Evolutionary conservation across 768 basidiomycete genomes (phyloP).

Genomic region (Phanerodontia chrysosporium): DNA sequence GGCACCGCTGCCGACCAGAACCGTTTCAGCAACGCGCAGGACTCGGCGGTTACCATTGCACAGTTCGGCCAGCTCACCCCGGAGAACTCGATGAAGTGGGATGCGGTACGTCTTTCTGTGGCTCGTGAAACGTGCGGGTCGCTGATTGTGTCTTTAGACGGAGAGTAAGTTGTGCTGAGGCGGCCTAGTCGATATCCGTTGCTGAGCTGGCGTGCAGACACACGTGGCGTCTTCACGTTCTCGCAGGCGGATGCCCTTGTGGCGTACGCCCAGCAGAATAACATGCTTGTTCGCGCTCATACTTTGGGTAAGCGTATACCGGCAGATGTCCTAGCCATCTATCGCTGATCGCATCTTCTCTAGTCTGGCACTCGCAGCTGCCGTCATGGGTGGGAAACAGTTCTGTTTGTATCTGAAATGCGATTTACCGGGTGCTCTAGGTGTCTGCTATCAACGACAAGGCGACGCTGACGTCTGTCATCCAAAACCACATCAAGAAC

Average conservation of each 20-base stretch:
- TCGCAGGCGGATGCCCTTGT: slow-evolving; percentile 27
- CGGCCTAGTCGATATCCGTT: not conserved
- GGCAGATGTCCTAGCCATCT: not conserved
- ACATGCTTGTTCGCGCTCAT: slow-evolving; percentile 28
- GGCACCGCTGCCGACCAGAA: slow-evolving; percentile 27
- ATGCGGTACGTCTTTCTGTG: slow-evolving; percentile 21
- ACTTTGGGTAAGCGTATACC: slow-evolving; percentile 19
- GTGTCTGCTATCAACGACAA: slow-evolving; percentile 24
- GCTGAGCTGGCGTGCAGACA: too few relatives aligned
- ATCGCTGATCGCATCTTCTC: not conserved
- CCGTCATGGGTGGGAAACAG: slow-evolving; percentile 29
- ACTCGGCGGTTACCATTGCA: slow-evolving; percentile 20
- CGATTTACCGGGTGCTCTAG: too few relatives aligned
- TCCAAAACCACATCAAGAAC: slow-evolving; percentile 32
- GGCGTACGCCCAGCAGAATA: slow-evolving; percentile 25
- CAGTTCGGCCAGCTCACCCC: slow-evolving; percentile 30
- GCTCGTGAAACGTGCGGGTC: too few relatives aligned
- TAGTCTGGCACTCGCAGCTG: slow-evolving; percentile 32
- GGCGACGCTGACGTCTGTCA: slow-evolving; percentile 25
- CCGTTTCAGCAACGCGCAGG: slow-evolving; percentile 23
- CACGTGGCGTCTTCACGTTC: slow-evolving; percentile 27
- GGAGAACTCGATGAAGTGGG: slow-evolving; percentile 33
- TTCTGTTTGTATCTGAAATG: too few relatives aligned
- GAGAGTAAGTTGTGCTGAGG: slow-evolving; percentile 16
- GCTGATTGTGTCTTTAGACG: slow-evolving; percentile 12